These are phyloP conservation scores for Barnettozyma populi DNA, from an alignment of 805 yeast species.

Conservation along the genomic window DNA sequence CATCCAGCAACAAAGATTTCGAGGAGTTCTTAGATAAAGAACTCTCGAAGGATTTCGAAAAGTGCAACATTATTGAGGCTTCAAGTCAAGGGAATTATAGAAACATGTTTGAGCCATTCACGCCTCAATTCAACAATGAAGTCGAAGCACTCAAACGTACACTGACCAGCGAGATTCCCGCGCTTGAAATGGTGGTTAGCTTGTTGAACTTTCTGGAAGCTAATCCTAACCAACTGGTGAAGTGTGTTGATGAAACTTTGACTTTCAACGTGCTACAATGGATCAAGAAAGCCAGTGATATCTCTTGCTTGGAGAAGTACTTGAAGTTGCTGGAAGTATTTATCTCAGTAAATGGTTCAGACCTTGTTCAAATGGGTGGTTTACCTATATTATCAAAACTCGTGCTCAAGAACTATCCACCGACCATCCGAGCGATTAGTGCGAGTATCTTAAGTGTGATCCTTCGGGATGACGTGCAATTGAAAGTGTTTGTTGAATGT, in stretches of 20 bases:
- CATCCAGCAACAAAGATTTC: constrained; percentile 15
- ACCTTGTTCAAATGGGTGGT: constrained; percentile 19
- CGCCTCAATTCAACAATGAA: background rate
- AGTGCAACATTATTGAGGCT: background rate
- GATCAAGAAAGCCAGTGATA: constrained; percentile 1
- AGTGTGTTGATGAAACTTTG: background rate
- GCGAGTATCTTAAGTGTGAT: constrained; percentile 7
- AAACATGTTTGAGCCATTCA: constrained; percentile 16
- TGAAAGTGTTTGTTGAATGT: constrained; percentile 38
- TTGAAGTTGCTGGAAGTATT: constrained; percentile 1
- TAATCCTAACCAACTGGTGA: background rate
- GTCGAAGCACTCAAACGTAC: background rate
- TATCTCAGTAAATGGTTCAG: background rate
- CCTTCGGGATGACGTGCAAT: constrained; percentile 28
- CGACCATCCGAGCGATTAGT: background rate
- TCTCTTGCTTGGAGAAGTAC: background rate
- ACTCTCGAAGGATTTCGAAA: background rate
- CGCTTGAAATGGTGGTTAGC: background rate
- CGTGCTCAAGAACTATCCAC: constrained; percentile 1
- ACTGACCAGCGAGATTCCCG: background rate
- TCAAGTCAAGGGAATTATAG: background rate
- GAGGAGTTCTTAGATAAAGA: constrained; percentile 1
- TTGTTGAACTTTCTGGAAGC: background rate
- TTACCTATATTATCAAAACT: constrained; percentile 10
- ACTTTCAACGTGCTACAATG: constrained; percentile 1